Evolutionary conservation across 208 protist genomes (phyloP).

Genomic region (Leishmania arabica): DNA sequence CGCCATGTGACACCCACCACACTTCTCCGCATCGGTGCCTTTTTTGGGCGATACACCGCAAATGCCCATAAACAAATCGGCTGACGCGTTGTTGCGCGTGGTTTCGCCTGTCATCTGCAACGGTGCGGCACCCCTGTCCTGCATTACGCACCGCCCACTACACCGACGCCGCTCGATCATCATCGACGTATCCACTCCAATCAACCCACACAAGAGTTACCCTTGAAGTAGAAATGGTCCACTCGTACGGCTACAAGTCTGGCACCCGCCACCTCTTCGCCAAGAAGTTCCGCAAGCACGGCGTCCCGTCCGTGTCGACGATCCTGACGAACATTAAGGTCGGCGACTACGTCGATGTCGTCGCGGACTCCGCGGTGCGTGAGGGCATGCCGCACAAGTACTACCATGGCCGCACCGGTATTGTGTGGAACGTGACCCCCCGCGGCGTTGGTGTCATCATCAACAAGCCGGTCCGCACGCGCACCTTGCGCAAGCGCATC

Average conservation of each 20-base stretch:
- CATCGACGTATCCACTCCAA: constrained; percentile 2
- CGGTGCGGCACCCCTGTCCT: background rate
- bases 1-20: background rate
- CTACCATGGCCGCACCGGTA: constrained; percentile 99
- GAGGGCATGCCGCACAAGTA: constrained; percentile 99
- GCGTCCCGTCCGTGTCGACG: constrained; percentile 91
- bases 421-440: constrained; percentile 99
- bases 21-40: background rate
- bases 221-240: constrained; percentile 61
- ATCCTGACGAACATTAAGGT: constrained; percentile 98
- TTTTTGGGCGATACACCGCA: background rate
- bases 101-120: background rate
- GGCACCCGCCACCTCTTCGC: constrained; percentile 98
- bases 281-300: constrained; percentile 97
- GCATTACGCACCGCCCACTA: background rate
- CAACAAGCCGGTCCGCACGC: constrained; percentile 98
- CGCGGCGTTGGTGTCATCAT: constrained; percentile 99
- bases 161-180: background rate
- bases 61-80: background rate
- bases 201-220: constrained; percentile 2
- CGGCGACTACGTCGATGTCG: constrained; percentile 99
- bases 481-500: constrained; percentile 99
- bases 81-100: background rate
- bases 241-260: constrained; percentile 97
- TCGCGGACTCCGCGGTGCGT: constrained; percentile 97